Evolutionary conservation across 352 stramenopile species (phyloP).

Genomic region (Pythium pectinolyticum): DNA sequence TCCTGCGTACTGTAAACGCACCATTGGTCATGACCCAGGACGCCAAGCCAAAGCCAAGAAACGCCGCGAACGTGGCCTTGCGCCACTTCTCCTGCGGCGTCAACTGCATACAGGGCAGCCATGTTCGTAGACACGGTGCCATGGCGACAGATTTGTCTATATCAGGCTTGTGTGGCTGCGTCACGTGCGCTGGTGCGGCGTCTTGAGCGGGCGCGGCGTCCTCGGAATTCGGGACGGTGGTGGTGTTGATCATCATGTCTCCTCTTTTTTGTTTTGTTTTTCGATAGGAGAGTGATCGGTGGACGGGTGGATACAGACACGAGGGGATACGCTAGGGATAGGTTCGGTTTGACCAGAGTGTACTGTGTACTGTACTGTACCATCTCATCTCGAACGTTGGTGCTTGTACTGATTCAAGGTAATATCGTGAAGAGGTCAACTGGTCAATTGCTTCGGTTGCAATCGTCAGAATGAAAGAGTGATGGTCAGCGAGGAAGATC

Average conservation of each 20-base stretch:
- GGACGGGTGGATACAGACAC: neutral
- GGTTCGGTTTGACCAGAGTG: too few relatives aligned
- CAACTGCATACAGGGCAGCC: neutral
- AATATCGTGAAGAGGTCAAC: too few relatives aligned
- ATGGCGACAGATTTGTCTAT: neutral
- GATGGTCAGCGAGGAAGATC: slow-evolving; percentile 10
- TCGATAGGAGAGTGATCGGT: too few relatives aligned
- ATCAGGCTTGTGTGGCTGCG: neutral
- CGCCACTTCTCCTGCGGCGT: slow-evolving; percentile 9
- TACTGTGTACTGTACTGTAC: neutral
- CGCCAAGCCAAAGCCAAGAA: slow-evolving; percentile 54
- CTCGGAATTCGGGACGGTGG: neutral
- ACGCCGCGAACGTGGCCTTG: slow-evolving; percentile 44
- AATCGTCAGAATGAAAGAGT: slow-evolving; percentile 7
- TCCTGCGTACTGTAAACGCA: slow-evolving; percentile 18
- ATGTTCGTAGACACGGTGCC: slow-evolving; percentile 1
- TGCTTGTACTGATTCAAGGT: slow-evolving; percentile 17
- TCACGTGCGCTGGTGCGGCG: neutral
- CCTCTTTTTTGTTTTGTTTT: too few relatives aligned
- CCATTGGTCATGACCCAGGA: slow-evolving; percentile 76
- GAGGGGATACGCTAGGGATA: slow-evolving; percentile 2
- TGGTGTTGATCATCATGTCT: too few relatives aligned
- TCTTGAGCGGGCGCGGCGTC: neutral
- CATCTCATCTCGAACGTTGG: slow-evolving; percentile 5
- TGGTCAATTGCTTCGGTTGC: slow-evolving; percentile 6